A percentile compares a stretch with the other conserved stretches of the same genome.
These are phyloP conservation scores for Alternaria novae-zelandiae DNA, from an alignment of 2,329 filamentous ascomycete species.

Conservation along the genomic window DNA sequence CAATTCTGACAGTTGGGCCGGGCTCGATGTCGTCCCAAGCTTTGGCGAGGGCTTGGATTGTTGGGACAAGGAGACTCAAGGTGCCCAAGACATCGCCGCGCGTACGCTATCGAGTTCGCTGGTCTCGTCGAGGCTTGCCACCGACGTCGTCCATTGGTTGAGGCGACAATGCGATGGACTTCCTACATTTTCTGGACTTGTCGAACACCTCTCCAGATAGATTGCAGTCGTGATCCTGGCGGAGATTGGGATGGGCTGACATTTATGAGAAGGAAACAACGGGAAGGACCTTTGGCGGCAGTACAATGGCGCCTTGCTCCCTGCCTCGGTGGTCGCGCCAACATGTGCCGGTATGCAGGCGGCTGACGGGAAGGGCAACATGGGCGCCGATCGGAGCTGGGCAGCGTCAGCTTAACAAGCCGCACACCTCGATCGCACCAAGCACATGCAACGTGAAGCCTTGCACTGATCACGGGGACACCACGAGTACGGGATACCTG, in stretches of 20 bases:
- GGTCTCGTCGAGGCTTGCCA: constrained; percentile 4
- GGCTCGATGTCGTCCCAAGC: neutral
- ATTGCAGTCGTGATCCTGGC: neutral
- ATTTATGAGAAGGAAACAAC: neutral
- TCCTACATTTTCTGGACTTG: neutral
- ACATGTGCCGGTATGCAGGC: constrained; percentile 1
- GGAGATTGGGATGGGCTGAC: neutral
- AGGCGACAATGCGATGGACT: neutral
- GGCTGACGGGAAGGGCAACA: constrained; percentile 7
- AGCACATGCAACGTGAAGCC: neutral
- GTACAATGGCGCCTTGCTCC: neutral
- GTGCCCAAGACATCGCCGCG: constrained; percentile 11
- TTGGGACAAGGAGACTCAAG: constrained; percentile 15
- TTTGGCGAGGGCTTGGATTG: constrained; percentile 7
- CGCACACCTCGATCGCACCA: constrained; percentile 2
- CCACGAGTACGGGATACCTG: neutral
- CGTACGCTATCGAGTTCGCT: constrained; percentile 3
- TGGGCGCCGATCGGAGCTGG: constrained; percentile 2
- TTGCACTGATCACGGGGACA: constrained; percentile 2
- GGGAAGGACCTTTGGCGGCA: neutral
- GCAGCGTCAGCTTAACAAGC: constrained; percentile 4
- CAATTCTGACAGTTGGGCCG: constrained; percentile 1
- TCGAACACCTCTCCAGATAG: neutral
- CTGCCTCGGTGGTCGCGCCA: constrained; percentile 3
- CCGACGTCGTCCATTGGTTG: neutral